These are phyloP conservation scores for Skeletonema menzelii DNA, from an alignment of 108 stramenopile species.

Conservation along the genomic window DNA sequence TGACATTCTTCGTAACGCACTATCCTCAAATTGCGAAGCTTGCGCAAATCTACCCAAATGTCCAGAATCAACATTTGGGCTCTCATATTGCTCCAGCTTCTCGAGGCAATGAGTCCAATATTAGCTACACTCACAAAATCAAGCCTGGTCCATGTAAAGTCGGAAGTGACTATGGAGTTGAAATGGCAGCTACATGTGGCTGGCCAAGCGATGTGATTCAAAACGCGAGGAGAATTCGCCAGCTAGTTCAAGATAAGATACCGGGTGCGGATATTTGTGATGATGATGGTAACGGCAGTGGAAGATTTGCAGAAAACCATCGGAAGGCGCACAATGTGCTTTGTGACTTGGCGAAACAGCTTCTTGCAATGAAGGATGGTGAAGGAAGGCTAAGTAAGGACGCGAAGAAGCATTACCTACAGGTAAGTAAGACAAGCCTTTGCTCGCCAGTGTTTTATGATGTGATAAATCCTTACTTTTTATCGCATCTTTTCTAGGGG, in stretches of 20 bases:
- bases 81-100: slow-evolving; percentile 42
- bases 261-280: slow-evolving; percentile 48
- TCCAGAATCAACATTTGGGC: slow-evolving; percentile 79
- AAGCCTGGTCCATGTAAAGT: slow-evolving; percentile 66
- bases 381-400: slow-evolving; percentile 49
- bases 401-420: slow-evolving; percentile 43
- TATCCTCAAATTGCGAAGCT: slow-evolving; percentile 79
- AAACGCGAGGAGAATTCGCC: slow-evolving; percentile 38
- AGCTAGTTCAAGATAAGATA: slow-evolving; percentile 47
- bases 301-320: slow-evolving; percentile 25
- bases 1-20: slow-evolving; percentile 91
- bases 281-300: slow-evolving; percentile 3
- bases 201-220: slow-evolving; percentile 70
- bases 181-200: slow-evolving; percentile 81
- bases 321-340: slow-evolving; percentile 50
- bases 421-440: slow-evolving; percentile 19
- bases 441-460: not conserved
- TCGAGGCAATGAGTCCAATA: slow-evolving; percentile 41
- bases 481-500: not conserved
- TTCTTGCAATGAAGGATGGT: slow-evolving; percentile 48
- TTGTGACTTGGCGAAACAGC: slow-evolving; percentile 42
- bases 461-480: not conserved
- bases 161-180: slow-evolving; percentile 81
- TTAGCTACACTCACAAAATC: slow-evolving; percentile 81
- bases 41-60: slow-evolving; percentile 67